These are phyloP conservation scores for Chlamydomonas reinhardtii DNA, from an alignment of 163 green algal genomes.

Conservation along the genomic window DNA sequence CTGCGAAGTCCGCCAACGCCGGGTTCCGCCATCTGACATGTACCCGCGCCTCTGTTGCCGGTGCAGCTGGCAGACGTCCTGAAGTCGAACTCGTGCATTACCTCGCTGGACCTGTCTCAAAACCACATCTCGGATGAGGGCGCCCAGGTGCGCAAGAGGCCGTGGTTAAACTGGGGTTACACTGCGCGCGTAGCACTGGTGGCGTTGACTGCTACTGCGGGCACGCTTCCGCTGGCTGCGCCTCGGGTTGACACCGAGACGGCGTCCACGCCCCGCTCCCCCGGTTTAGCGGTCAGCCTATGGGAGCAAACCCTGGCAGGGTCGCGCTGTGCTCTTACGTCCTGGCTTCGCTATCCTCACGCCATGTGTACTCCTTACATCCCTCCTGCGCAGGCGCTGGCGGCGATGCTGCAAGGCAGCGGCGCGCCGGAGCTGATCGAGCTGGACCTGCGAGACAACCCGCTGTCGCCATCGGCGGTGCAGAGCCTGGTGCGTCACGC, in stretches of 20 bases:
- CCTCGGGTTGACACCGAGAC: too few relatives aligned
- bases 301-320: too few relatives aligned
- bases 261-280: too few relatives aligned
- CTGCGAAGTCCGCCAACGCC: not conserved
- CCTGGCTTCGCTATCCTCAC: too few relatives aligned
- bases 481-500: constrained; percentile 61
- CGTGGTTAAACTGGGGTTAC: not conserved
- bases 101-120: constrained; percentile 75
- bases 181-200: too few relatives aligned
- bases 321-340: too few relatives aligned
- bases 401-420: constrained; percentile 59
- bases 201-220: too few relatives aligned
- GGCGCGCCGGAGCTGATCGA: constrained; percentile 78
- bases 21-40: too few relatives aligned
- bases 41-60: too few relatives aligned
- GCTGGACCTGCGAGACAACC: constrained; percentile 82
- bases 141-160: constrained; percentile 55
- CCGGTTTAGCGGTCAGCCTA: too few relatives aligned
- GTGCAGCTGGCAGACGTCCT: constrained; percentile 74
- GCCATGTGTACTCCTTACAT: too few relatives aligned
- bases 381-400: constrained; percentile 75
- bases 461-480: constrained; percentile 51
- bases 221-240: too few relatives aligned
- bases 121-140: constrained; percentile 81
- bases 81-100: constrained; percentile 73